Conservation (phyloP, 176 grass and related monocot genomes). For the Juncus effusus region DNA sequence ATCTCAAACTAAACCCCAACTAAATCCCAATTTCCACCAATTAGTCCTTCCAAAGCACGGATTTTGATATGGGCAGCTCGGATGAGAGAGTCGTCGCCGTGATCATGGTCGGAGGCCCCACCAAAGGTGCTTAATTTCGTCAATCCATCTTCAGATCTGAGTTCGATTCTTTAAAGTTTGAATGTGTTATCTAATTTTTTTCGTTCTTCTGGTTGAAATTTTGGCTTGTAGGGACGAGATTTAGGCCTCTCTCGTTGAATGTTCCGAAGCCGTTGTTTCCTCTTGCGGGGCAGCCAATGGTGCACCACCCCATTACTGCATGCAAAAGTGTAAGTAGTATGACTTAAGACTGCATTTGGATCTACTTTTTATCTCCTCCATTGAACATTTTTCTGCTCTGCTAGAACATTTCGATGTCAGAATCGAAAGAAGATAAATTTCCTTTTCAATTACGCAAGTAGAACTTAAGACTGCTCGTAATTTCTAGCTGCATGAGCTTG, state of each 20-base stretch:
- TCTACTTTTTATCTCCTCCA: not conserved
- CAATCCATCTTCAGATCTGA: slow-evolving; percentile 38
- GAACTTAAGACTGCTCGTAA: not conserved
- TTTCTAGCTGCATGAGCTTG: too few relatives aligned
- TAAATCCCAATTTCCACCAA: slow-evolving; percentile 2
- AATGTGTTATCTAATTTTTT: slow-evolving; percentile 7
- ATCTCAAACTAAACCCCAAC: not conserved
- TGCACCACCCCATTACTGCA: slow-evolving; percentile 87
- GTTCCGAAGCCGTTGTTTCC: slow-evolving; percentile 97
- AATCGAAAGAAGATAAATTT: not conserved
- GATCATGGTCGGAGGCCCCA: slow-evolving; percentile 97
- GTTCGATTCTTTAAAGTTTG: not conserved
- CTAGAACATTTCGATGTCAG: not conserved
- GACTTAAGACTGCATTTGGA: not conserved
- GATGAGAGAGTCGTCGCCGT: slow-evolving; percentile 85
- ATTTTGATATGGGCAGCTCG: slow-evolving; percentile 53
- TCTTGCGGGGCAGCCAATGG: slow-evolving; percentile 91
- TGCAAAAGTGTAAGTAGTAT: slow-evolving; percentile 54
- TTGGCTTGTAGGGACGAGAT: slow-evolving; percentile 64
- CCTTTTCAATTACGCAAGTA: slow-evolving; percentile 21
- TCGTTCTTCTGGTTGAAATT: not conserved
- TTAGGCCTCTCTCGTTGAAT: slow-evolving; percentile 91
- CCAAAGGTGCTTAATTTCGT: slow-evolving; percentile 48
- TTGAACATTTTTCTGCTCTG: not conserved
- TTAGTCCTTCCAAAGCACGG: not conserved